Evolutionary conservation across 805 yeast genomes (phyloP).

Genomic region (Candida pseudofarinosa): DNA sequence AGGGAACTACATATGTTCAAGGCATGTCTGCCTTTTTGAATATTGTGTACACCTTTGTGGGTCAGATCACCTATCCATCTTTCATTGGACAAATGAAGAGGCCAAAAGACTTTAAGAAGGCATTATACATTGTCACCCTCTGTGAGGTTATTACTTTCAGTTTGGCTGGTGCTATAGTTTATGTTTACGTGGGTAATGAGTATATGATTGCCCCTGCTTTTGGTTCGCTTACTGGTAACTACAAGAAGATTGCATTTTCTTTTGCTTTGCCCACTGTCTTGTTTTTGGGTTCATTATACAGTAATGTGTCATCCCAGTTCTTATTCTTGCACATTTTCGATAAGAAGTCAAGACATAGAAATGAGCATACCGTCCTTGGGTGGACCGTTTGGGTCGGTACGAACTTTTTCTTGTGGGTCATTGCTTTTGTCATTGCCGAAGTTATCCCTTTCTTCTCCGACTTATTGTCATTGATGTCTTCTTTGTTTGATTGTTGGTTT

Average conservation of each 20-base stretch:
- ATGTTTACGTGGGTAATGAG: slow-evolving; percentile 53
- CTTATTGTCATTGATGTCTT: slow-evolving; percentile 53
- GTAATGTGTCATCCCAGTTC: slow-evolving; percentile 52
- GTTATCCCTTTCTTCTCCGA: slow-evolving; percentile 64
- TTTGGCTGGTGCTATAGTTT: slow-evolving; percentile 54
- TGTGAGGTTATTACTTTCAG: slow-evolving; percentile 48
- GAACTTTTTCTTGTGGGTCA: slow-evolving; percentile 42
- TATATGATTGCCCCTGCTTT: slow-evolving; percentile 59
- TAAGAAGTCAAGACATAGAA: slow-evolving; percentile 39
- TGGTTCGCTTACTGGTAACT: slow-evolving; percentile 45
- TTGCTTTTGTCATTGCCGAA: slow-evolving; percentile 58
- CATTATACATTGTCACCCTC: slow-evolving; percentile 47
- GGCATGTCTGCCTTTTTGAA: slow-evolving; percentile 56
- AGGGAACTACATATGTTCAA: slow-evolving; percentile 50
- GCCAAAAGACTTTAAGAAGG: slow-evolving; percentile 57
- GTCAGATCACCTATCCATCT: slow-evolving; percentile 61
- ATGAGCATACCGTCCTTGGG: slow-evolving; percentile 45
- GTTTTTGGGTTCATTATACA: slow-evolving; percentile 53
- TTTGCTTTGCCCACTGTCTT: slow-evolving; percentile 58
- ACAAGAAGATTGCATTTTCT: slow-evolving; percentile 54
- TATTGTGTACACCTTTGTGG: slow-evolving; percentile 61
- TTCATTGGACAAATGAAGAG: slow-evolving; percentile 57
- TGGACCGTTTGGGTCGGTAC: slow-evolving; percentile 51
- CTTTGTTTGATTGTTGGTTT: slow-evolving; percentile 63
- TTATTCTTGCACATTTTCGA: slow-evolving; percentile 45